Conservation (phyloP, 805 yeast species). For the Cyberlindnera nakhonratchasimensis region DNA sequence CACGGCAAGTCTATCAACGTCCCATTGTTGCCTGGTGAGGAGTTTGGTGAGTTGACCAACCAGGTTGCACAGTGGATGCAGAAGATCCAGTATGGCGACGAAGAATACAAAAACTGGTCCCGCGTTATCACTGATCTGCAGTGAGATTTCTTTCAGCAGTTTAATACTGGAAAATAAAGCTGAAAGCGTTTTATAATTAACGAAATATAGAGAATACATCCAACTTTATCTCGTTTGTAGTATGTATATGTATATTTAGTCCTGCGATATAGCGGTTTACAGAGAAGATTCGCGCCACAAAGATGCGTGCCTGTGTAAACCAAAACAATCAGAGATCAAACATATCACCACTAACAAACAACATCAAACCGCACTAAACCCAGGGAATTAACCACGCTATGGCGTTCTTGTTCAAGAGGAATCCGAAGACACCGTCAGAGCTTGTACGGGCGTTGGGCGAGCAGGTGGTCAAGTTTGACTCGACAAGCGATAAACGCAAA, state of each 20-base stretch:
- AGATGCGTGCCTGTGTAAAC: background rate
- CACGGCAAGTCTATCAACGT: constrained; percentile 67
- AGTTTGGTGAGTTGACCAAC: constrained; percentile 75
- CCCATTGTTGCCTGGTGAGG: constrained; percentile 77
- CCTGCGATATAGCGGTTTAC: background rate
- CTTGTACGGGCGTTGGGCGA: constrained; percentile 74
- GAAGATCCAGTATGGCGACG: constrained; percentile 86
- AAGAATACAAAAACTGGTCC: constrained; percentile 55
- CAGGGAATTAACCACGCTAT: background rate
- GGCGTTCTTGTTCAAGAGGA: constrained; percentile 82
- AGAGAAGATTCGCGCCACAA: background rate
- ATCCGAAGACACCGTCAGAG: constrained; percentile 87
- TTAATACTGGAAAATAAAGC: too few relatives aligned
- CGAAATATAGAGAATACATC: background rate
- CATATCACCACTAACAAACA: background rate
- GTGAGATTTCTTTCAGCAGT: constrained; percentile 1
- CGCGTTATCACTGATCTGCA: constrained; percentile 32
- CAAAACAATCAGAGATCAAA: background rate
- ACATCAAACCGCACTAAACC: background rate
- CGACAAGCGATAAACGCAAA: constrained; percentile 36
- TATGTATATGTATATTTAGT: background rate
- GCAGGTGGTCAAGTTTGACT: constrained; percentile 54
- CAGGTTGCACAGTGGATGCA: constrained; percentile 81
- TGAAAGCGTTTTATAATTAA: background rate
- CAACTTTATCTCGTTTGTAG: background rate